Evolutionary conservation across 768 basidiomycete genomes (phyloP), one percentile per base, ranked within the genome.

Genomic region (Lanmaoa rubissima): DNA sequence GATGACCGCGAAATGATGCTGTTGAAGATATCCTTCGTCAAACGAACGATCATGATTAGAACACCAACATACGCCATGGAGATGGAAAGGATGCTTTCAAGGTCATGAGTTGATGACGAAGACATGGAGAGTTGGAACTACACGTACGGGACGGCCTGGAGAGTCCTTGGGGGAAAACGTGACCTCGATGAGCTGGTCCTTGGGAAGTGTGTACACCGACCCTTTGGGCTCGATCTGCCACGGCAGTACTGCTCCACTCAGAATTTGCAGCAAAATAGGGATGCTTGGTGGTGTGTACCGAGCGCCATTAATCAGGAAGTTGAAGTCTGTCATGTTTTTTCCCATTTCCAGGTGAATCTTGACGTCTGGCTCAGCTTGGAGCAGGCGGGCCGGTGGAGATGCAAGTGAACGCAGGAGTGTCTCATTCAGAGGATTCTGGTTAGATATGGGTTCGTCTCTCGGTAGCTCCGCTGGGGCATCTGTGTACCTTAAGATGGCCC

Each of bases 1-100:
- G 42, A 80, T 64, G 36, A 79, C 77, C 17, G 61, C 66, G 52
- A 79, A 79, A 1, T 67, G 57, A 52, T 80, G 78, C 75, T 79
- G 40, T 51, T 19, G 39, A 31, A 21, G 9, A 34, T 21, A 5
- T 48, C 7, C 21, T 16, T 21, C 14, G 39, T 46, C 17, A 45
- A 40, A 11, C 21, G 26, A 11, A 28, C 19, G 10, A 13, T 39
- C 24, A 41, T 24, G 4, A 24, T 16, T 13, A 16, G 16, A 53
- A 53, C 21, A 5, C n/a, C 36, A 39, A 51, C 65, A 12, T 41
- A 64, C 62, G 31, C 55, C 65, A 17, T 63, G 65, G 2, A 63
- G 46, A 43, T 65, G 65, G 43, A 66, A 66, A 21, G 62, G 65
- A 39, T 67, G 63, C 60, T 62, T 21, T 17, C 51, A 13, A 24